Evolutionary conservation across 768 basidiomycete genomes (phyloP).

Genomic region (Lactarius vividus): DNA sequence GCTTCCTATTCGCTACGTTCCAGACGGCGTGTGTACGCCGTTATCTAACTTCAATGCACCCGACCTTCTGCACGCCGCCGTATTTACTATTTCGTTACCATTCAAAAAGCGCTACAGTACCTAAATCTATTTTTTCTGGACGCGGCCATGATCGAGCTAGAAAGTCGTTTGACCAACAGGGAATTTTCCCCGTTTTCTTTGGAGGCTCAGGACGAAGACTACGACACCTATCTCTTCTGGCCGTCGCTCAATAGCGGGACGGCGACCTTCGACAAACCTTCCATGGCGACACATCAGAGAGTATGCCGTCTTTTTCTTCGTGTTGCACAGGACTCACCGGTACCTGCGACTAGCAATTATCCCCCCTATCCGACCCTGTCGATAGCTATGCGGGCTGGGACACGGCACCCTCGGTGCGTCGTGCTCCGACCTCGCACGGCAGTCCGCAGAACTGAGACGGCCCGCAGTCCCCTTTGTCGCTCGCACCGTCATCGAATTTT

Average conservation of each 20-base stretch:
- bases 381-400: constrained; percentile 16
- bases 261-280: neutral
- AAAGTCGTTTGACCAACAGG: neutral
- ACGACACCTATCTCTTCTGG: constrained; percentile 26
- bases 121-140: neutral
- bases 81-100: neutral
- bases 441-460: neutral
- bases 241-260: constrained; percentile 18
- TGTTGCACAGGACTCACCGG: constrained; percentile 3
- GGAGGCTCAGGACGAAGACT: constrained; percentile 23
- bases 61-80: neutral
- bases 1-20: constrained; percentile 10
- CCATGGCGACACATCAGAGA: constrained; percentile 3
- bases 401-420: constrained; percentile 12
- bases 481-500: constrained; percentile 1
- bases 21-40: constrained; percentile 9
- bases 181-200: constrained; percentile 2
- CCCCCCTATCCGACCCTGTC: neutral
- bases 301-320: constrained; percentile 1
- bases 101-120: constrained; percentile 1
- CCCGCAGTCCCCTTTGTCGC: constrained; percentile 11
- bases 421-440: neutral
- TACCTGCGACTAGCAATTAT: neutral
- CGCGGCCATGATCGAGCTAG: constrained; percentile 3
- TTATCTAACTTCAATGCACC: constrained; percentile 8